Conservation (phyloP, 805 yeast species). For the Sugiyamaella chiloensis region DNA sequence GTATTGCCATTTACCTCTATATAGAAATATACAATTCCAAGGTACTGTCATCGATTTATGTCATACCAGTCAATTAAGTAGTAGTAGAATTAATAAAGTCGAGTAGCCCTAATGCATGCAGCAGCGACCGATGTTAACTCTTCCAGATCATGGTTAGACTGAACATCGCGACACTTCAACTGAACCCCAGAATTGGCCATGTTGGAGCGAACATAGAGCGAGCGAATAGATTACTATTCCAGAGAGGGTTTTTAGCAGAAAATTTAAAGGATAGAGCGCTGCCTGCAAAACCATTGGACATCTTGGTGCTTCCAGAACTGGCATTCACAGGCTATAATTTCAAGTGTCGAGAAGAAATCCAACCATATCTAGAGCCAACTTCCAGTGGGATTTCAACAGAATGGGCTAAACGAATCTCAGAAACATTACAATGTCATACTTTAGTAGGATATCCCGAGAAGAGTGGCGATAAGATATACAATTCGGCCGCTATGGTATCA, state of each 20-base stretch:
- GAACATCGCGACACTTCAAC: constrained; percentile 58
- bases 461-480: constrained; percentile 44
- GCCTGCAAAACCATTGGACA: constrained; percentile 37
- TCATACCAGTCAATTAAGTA: too few relatives aligned
- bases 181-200: constrained; percentile 62
- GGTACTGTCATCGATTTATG: too few relatives aligned
- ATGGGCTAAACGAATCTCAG: constrained; percentile 57
- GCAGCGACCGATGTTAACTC: too few relatives aligned
- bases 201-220: constrained; percentile 50
- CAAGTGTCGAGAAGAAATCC: constrained; percentile 42
- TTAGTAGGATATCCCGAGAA: constrained; percentile 81
- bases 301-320: constrained; percentile 79
- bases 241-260: constrained; percentile 5
- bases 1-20: too few relatives aligned
- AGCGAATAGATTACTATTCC: constrained; percentile 32
- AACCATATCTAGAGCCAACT: constrained; percentile 55
- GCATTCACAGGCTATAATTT: constrained; percentile 85
- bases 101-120: too few relatives aligned
- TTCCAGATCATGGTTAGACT: neutral
- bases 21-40: too few relatives aligned
- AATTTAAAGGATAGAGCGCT: neutral
- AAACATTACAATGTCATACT: constrained; percentile 55
- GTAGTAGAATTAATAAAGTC: too few relatives aligned
- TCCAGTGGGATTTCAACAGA: constrained; percentile 47
- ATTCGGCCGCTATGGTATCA: constrained; percentile 65